A percentile compares a stretch with the other conserved stretches of the same genome.
Evolutionary conservation across 2,329 filamentous ascomycete species (phyloP).

Genomic region (Pseudocercospora fijiensis): DNA sequence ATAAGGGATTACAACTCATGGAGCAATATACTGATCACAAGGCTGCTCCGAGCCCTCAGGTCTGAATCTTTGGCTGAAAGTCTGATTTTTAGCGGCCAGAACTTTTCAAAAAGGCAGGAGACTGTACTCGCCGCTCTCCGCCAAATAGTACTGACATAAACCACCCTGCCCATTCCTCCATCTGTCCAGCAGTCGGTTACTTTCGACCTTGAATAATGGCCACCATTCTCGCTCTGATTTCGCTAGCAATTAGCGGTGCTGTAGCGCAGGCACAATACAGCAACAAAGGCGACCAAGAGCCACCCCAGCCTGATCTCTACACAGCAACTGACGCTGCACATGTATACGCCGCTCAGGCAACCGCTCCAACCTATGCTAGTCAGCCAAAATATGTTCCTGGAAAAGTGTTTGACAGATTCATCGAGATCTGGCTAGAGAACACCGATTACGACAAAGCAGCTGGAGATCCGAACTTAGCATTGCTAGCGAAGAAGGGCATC

Average conservation of each 20-base stretch:
- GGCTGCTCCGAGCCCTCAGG: no score
- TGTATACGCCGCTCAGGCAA: slow-evolving; percentile 59
- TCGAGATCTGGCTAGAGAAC: slow-evolving; percentile 76
- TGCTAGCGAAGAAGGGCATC: slow-evolving; percentile 62
- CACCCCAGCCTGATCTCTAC: slow-evolving; percentile 32
- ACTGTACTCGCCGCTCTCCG: neutral
- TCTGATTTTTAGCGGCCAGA: no score
- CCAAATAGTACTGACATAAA: neutral
- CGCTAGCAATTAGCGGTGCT: slow-evolving; percentile 34
- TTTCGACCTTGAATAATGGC: slow-evolving; percentile 10
- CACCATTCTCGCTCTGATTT: slow-evolving; percentile 26
- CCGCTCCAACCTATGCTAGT: slow-evolving; percentile 60
- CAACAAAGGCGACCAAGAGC: slow-evolving; percentile 22
- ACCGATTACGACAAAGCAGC: slow-evolving; percentile 65
- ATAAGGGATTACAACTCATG: neutral
- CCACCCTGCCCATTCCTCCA: neutral
- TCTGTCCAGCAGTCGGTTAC: neutral
- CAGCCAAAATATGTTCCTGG: slow-evolving; percentile 63
- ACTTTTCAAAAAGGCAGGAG: no score
- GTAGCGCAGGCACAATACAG: slow-evolving; percentile 23
- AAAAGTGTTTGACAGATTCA: slow-evolving; percentile 69
- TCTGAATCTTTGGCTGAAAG: no score
- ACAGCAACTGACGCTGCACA: slow-evolving; percentile 54
- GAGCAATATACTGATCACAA: no score
- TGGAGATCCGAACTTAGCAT: slow-evolving; percentile 61